These are phyloP conservation scores for Pseudogymnoascus sp. DNA, from an alignment of 2,329 filamentous ascomycete species.

Conservation along the genomic window DNA sequence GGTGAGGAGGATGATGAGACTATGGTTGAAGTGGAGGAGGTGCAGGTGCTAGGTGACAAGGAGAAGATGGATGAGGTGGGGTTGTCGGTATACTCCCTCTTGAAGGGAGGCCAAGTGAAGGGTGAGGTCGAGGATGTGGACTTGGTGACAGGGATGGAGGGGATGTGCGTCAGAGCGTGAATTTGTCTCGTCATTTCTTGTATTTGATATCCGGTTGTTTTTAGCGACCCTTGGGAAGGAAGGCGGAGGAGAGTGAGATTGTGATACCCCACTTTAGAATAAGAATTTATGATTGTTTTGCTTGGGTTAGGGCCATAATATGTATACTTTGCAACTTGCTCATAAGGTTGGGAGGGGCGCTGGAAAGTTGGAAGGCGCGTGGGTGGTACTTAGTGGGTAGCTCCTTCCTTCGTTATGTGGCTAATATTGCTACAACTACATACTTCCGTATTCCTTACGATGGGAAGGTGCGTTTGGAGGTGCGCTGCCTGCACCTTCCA, in stretches of 20 bases:
- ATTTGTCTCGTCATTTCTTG: neutral
- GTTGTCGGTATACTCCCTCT: neutral
- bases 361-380: neutral
- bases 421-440: neutral
- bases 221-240: neutral
- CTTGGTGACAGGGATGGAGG: neutral
- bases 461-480: neutral
- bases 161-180: conserved; percentile 7
- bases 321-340: neutral
- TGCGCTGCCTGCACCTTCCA: neutral
- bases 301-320: neutral
- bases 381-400: neutral
- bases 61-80: neutral
- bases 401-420: neutral
- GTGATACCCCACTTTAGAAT: conserved; percentile 3
- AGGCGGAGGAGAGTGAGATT: neutral
- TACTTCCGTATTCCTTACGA: neutral
- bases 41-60: neutral
- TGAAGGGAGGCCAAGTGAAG: neutral
- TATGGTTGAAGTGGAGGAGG: neutral
- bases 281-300: conserved; percentile 1
- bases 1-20: neutral
- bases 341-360: neutral
- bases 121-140: neutral
- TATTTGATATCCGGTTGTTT: neutral